Evolutionary conservation across 257 asterid species (phyloP).

Genomic region (Solanum piurae): DNA sequence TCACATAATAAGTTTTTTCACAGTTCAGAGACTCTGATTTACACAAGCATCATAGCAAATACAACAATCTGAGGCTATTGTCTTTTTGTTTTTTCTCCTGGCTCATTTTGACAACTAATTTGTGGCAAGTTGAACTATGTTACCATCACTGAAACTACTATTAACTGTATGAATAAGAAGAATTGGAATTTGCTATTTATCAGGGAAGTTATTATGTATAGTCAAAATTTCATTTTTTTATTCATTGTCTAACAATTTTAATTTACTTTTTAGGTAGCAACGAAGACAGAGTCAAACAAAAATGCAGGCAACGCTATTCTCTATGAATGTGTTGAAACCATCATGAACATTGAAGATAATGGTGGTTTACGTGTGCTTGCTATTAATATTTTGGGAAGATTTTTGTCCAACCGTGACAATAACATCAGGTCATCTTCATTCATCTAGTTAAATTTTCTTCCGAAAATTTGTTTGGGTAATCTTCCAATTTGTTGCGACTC

Average conservation of each 20-base stretch:
- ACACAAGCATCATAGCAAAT: neutral
- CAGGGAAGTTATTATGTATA: neutral
- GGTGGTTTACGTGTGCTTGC: conserved; percentile 95
- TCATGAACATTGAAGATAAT: conserved; percentile 87
- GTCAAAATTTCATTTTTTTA: neutral
- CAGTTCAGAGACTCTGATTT: neutral
- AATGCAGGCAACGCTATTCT: conserved; percentile 96
- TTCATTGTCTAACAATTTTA: neutral
- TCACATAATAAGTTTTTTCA: neutral
- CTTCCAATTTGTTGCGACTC: neutral
- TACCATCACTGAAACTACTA: neutral
- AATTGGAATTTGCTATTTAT: neutral
- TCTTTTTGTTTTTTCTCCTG: neutral
- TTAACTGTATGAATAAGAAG: neutral
- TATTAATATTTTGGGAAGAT: conserved; percentile 93
- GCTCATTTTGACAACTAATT: neutral
- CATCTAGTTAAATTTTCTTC: neutral
- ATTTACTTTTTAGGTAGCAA: conserved; percentile 67
- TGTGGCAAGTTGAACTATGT: neutral
- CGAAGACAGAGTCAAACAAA: conserved; percentile 93
- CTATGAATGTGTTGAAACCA: conserved; percentile 91
- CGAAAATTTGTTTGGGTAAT: neutral
- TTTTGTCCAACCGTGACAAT: conserved; percentile 97
- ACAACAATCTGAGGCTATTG: neutral
- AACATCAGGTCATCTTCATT: conserved; percentile 58